These are phyloP conservation scores for Polytrichum commune DNA, from an alignment of 225 moss, liverwort and hornwort genomes.

Conservation along the genomic window DNA sequence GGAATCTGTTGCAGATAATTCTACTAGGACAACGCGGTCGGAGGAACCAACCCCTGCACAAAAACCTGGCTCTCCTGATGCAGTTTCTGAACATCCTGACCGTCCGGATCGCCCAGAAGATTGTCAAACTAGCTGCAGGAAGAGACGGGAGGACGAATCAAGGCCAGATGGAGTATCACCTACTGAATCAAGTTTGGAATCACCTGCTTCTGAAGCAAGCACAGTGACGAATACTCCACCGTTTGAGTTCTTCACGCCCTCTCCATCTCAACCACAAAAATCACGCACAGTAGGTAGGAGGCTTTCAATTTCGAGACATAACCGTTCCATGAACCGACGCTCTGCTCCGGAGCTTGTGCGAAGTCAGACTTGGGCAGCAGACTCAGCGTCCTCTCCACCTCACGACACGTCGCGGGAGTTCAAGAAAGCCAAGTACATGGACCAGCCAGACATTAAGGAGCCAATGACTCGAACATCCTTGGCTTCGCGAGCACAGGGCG, in stretches of 20 bases:
- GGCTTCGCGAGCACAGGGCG: slow-evolving; percentile 9
- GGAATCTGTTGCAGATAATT: slow-evolving; percentile 6
- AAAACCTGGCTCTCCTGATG: slow-evolving; percentile 5
- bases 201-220: slow-evolving; percentile 20
- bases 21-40: background rate
- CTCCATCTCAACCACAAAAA: slow-evolving; percentile 10
- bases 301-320: slow-evolving; percentile 6
- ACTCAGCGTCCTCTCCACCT: slow-evolving; percentile 8
- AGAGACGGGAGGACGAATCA: slow-evolving; percentile 38
- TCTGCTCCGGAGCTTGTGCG: background rate
- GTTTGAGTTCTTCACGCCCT: slow-evolving; percentile 32
- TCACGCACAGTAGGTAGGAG: slow-evolving; percentile 11
- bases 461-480: slow-evolving; percentile 14
- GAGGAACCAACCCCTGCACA: slow-evolving; percentile 2
- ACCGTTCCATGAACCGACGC: slow-evolving; percentile 11
- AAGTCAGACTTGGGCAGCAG: slow-evolving; percentile 10
- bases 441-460: background rate
- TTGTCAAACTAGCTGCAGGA: slow-evolving; percentile 20
- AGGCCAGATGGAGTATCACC: slow-evolving; percentile 21
- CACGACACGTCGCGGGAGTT: slow-evolving; percentile 7
- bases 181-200: slow-evolving; percentile 16
- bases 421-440: slow-evolving; percentile 12
- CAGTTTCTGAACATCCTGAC: slow-evolving; percentile 3
- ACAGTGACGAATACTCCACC: slow-evolving; percentile 33
- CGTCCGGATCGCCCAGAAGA: slow-evolving; percentile 9